Base-by-base conservation (phyloP, 495 filamentous ascomycete species). In the Hypoxylon cercidicola region DNA sequence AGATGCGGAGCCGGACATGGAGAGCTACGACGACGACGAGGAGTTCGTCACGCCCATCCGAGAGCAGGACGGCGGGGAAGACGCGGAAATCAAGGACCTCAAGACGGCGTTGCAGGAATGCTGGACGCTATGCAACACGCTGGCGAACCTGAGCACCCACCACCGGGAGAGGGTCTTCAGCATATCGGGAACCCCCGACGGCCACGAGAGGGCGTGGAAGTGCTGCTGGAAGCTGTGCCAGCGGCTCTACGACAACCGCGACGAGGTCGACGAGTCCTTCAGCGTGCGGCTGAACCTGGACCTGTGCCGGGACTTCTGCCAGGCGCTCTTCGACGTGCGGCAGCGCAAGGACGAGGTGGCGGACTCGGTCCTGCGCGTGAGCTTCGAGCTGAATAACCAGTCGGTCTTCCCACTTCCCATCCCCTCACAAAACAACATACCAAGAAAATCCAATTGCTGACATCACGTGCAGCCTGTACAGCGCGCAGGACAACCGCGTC, bases 371-470 rank as follows among this genome's bases (percentile, higher is more conserved):
- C 74, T 97, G 44, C 80, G 93, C 37, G 93, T 97, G 55, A 96
- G 92, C 80, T 96, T 96, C 69, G 93, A 96, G 76, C 84, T 97
- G 9, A 96, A 96, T 72, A 97, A 97, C 72, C 93, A 97, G 81
- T 83, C 58, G 43, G 79, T 70, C 6, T 10, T 21, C 23, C 1
- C 5, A 30, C n/a, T 6, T n/a, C 39, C 12, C 39, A 12, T 15
- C 39, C 13, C 34, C 11, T 3, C 2, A 37, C 11, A 37, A n/a
- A n/a, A 28, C 7, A 7, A 28, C 3, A 3, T 11, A 9, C n/a
- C n/a, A 11, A 37, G 34, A 37, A 41, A 41, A 41, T 8, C 39
- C 13, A 15, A 41, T n/a, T 43, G n/a, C 19, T 62, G 43, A 64
- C n/a, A 28, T 6, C 11, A 35, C n/a, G n/a, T 34, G 8, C 49